Conservation (phyloP, 768 basidiomycete genomes). For the Collybia sp. region DNA sequence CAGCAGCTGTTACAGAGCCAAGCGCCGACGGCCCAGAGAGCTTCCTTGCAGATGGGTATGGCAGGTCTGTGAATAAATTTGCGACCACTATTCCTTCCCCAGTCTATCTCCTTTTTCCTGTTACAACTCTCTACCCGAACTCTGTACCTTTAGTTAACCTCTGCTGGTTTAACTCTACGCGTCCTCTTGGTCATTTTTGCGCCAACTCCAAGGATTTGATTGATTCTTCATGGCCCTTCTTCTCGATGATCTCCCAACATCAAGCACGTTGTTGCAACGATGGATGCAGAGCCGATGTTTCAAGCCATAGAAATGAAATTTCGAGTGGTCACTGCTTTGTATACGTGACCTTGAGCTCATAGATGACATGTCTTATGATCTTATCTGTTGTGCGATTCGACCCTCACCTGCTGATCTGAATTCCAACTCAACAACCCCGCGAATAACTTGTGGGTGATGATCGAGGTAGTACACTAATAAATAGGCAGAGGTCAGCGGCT, state of each 20-base stretch:
- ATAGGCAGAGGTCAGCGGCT: neutral
- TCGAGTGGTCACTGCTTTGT: no score
- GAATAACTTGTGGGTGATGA: neutral
- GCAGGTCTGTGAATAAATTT: constrained; percentile 34
- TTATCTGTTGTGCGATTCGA: no score
- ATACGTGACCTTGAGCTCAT: no score
- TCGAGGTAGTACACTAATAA: no score
- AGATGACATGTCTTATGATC: no score
- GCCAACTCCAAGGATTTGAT: neutral
- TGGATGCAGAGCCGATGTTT: no score
- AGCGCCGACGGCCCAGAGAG: constrained; percentile 31
- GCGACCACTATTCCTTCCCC: no score
- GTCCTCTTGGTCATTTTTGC: constrained; percentile 2
- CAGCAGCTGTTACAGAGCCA: constrained; percentile 16
- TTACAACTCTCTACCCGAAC: constrained; percentile 4
- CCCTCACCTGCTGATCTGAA: no score
- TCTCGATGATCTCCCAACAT: constrained; percentile 1
- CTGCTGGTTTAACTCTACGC: constrained; percentile 1
- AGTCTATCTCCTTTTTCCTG: neutral
- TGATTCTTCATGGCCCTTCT: neutral
- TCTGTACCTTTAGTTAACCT: constrained; percentile 14
- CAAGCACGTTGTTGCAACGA: neutral
- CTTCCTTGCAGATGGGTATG: constrained; percentile 49
- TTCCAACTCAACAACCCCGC: no score
- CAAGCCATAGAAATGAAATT: neutral